These are phyloP conservation scores for Millerozyma acaciae DNA, from an alignment of 805 yeast species.

Conservation along the genomic window DNA sequence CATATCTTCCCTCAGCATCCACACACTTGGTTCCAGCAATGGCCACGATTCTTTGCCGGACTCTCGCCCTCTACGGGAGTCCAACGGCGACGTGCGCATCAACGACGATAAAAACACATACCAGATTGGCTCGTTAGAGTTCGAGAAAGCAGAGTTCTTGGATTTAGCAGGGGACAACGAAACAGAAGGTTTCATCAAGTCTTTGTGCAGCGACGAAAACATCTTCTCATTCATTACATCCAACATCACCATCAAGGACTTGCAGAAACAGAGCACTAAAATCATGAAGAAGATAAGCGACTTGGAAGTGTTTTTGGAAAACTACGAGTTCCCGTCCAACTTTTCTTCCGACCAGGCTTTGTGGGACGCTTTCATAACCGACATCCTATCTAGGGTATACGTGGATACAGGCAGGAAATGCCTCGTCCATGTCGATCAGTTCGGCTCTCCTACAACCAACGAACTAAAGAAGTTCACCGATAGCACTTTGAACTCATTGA, in stretches of 20 bases:
- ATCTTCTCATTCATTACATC: constrained; percentile 39
- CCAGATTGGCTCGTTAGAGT: constrained; percentile 45
- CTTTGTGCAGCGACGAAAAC: constrained; percentile 28
- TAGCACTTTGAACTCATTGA: constrained; percentile 28
- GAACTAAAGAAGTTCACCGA: constrained; percentile 28
- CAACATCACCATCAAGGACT: constrained; percentile 39
- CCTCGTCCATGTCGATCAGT: constrained; percentile 27
- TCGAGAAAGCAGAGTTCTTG: constrained; percentile 49
- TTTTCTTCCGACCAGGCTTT: constrained; percentile 20
- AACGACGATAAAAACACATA: constrained; percentile 30
- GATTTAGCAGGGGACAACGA: constrained; percentile 40
- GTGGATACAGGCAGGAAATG: constrained; percentile 30
- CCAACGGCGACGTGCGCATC: constrained; percentile 18
- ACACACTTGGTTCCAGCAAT: background rate
- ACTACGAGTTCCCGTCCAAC: constrained; percentile 30
- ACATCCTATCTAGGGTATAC: constrained; percentile 26
- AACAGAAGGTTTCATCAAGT: constrained; percentile 55
- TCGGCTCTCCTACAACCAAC: constrained; percentile 16
- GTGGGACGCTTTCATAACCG: constrained; percentile 35
- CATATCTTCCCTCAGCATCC: constrained; percentile 1
- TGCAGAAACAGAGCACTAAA: constrained; percentile 37
- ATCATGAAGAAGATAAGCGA: constrained; percentile 27
- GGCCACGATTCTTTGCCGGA: no score
- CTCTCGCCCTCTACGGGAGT: background rate
- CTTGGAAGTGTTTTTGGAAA: constrained; percentile 26